Percentiles rank a stretch among this genome's conserved stretches.
Conservation (phyloP, 2,329 filamentous ascomycete genomes). For the Pyrenochaeta sp. region DNA sequence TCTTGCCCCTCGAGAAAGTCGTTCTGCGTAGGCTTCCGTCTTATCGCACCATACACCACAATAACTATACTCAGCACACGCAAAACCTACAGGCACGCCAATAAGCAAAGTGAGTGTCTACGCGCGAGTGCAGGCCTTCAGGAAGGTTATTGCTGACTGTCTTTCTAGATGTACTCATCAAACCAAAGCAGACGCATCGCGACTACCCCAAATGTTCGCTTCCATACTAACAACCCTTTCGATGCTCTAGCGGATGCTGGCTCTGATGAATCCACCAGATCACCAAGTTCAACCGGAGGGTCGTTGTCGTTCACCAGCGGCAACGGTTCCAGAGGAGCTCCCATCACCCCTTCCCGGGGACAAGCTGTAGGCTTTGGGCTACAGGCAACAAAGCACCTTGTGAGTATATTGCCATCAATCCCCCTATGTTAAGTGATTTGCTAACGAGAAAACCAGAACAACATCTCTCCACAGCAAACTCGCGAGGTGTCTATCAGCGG, state of each 20-base stretch:
- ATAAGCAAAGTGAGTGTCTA: conserved; percentile 14
- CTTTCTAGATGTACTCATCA: conserved; percentile 10
- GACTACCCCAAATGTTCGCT: conserved; percentile 1
- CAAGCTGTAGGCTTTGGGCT: neutral
- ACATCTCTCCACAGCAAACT: conserved; percentile 7
- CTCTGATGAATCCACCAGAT: conserved; percentile 16
- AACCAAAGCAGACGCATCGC: neutral
- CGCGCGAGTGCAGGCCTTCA: neutral
- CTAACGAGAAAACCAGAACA: neutral
- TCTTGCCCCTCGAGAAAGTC: neutral
- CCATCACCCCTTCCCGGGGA: conserved; percentile 5
- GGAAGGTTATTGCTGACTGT: conserved; percentile 12
- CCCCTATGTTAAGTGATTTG: neutral
- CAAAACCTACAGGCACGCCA: neutral
- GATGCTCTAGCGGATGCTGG: conserved; percentile 6
- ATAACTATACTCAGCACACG: neutral
- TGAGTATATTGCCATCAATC: conserved; percentile 8
- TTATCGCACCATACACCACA: neutral
- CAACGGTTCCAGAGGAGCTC: neutral
- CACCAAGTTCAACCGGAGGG: conserved; percentile 16
- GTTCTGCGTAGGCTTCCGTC: neutral
- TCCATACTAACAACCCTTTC: conserved; percentile 9
- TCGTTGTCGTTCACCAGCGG: conserved; percentile 12
- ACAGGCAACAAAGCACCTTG: conserved; percentile 12
- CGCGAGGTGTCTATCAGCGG: neutral